phyloP scores from a whole-genome alignment of 805 yeast genomes.

The Candida sithepensis region DNA sequence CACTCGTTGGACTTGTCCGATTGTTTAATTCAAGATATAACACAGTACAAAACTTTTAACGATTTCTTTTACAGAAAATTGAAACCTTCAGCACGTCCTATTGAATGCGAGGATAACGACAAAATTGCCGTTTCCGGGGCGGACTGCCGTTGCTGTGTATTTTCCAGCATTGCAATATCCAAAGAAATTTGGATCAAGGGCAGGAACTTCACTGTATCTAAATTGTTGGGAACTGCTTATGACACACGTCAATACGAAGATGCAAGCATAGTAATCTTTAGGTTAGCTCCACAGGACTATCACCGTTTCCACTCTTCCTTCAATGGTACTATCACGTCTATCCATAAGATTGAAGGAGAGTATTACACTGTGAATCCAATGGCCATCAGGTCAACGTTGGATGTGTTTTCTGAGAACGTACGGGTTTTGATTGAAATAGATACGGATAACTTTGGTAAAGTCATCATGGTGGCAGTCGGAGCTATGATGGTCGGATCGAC shows the following conservation, averaged over 20 bases:
- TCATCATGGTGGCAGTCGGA: conserved; percentile 80
- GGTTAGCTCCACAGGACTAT: conserved; percentile 96
- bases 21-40: conserved; percentile 47
- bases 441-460: conserved; percentile 72
- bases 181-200: conserved; percentile 90
- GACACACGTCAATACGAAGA: conserved; percentile 42
- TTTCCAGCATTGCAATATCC: conserved; percentile 55
- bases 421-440: conserved; percentile 75
- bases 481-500: conserved; percentile 99
- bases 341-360: conserved; percentile 75
- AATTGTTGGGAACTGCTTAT: conserved; percentile 35
- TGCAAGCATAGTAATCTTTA: conserved; percentile 71
- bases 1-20: conserved; percentile 77
- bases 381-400: conserved; percentile 87
- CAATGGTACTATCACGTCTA: conserved; percentile 63
- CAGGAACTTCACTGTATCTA: conserved; percentile 60
- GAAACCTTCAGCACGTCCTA: conserved; percentile 64
- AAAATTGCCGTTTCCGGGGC: conserved; percentile 72
- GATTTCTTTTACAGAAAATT: conserved; percentile 84
- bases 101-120: conserved; percentile 53
- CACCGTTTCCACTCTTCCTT: conserved; percentile 93
- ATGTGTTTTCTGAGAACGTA: conserved; percentile 90
- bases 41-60: conserved; percentile 66
- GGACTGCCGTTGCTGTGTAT: conserved; percentile 80
- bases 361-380: conserved; percentile 96